Base-by-base conservation (phyloP, 2,329 filamentous ascomycete genomes). In the Aspergillus sp. region DNA sequence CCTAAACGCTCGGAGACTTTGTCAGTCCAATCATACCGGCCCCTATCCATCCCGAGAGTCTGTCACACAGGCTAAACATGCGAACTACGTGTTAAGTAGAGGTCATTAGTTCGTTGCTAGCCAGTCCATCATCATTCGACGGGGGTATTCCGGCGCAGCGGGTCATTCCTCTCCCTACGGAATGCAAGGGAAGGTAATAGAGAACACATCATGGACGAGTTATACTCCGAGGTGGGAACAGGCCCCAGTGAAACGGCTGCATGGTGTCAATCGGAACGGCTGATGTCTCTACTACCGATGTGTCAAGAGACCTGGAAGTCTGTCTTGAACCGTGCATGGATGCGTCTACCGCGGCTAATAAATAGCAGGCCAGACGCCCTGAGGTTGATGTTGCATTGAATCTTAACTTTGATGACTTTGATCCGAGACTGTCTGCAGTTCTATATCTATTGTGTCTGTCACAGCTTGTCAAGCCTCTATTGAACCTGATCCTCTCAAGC, bases 31-130 rank as follows among this genome's bases (percentile, higher is more conserved):
- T 48, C 19, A 16, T 19, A 22, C 14, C 14, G 7, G 9, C 7
- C 13, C 46, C 46, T 20, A 30, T 19, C 32, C 19, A 24, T 48
- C 46, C 46, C 46, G 46, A 24, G 17, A 48, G 35, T 41, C 46
- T 35, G 46, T 48, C 46, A 48, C 46, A 48, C 46, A 48, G 22
- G 19, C 45, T 47, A 40, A 16, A 17, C 33, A 36, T 48, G 46
- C 46, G 46, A 48, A 48, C 46, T 48, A 48, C 46, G 46, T 48
- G 46, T 48, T 48, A n/a, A 20, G 22, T n/a, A 14, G 35, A 14
- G 8, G 16, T 17, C 33, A 30, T 30, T 30, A 30, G 26, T 30
- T 7, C 9, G 10, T 30, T 30, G 26, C 26, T 10, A 30, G 26
- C 26, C 26, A 3, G 24, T 17, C 45, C 36, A 22, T 35, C 45